Percentiles rank a stretch among this genome's conserved stretches.
These are phyloP conservation scores for Rhipidocladum racemiflorum DNA, from an alignment of 176 grass and related monocot species.

Conservation along the genomic window DNA sequence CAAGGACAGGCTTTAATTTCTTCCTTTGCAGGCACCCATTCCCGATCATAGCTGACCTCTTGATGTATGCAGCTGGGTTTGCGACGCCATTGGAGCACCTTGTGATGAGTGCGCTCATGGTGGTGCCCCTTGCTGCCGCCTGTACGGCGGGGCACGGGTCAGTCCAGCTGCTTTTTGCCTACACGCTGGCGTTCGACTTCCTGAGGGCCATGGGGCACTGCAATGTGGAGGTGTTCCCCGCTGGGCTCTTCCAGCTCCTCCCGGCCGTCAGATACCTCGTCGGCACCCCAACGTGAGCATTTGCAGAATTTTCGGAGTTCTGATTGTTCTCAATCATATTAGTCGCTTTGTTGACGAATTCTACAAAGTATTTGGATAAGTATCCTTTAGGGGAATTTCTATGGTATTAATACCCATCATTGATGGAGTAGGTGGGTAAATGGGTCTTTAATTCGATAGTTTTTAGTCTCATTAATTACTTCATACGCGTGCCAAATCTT, in stretches of 20 bases:
- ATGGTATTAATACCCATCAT: not conserved
- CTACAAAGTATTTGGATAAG: no score
- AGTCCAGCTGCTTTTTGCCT: conserved; percentile 28
- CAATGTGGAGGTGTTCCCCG: conserved; percentile 57
- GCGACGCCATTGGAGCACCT: conserved; percentile 62
- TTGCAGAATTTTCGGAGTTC: not conserved
- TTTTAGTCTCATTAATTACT: not conserved
- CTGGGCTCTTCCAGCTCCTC: conserved; percentile 22
- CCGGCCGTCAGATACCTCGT: conserved; percentile 51
- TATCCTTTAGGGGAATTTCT: no score
- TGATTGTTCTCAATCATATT: not conserved
- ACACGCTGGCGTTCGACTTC: conserved; percentile 54
- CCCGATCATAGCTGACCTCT: not conserved
- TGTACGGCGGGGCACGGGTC: conserved; percentile 48
- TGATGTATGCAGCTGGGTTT: conserved; percentile 39
- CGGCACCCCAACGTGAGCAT: conserved; percentile 51
- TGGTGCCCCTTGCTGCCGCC: conserved; percentile 39
- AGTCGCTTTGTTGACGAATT: not conserved
- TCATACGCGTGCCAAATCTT: not conserved
- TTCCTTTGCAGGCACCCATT: not conserved
- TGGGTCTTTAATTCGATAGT: not conserved
- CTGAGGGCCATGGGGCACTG: conserved; percentile 50
- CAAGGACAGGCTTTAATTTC: not conserved
- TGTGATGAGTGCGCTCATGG: conserved; percentile 39
- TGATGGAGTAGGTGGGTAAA: not conserved